Percentiles rank a stretch among this genome's conserved stretches.
phyloP scores from a whole-genome alignment of 805 yeast genomes.

The Suhomyces kilbournensis region DNA sequence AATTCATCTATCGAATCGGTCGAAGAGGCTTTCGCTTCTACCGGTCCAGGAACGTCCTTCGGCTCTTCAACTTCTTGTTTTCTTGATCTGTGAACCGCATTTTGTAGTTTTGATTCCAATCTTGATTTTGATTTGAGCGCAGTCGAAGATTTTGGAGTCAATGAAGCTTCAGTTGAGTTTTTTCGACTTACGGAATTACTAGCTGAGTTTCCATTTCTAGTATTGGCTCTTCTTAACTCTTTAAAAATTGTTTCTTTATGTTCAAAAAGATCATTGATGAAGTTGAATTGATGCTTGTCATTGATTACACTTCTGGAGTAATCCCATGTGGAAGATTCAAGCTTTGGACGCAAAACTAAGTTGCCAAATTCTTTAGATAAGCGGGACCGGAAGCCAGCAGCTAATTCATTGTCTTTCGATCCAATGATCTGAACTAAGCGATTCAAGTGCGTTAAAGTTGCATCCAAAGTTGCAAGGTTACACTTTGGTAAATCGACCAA shows the following conservation, averaged over 20 bases:
- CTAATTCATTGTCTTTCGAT: conserved; percentile 34
- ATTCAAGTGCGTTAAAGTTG: conserved; percentile 70
- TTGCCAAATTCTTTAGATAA: conserved; percentile 66
- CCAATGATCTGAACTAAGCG: conserved; percentile 53
- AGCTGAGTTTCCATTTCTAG: conserved; percentile 13
- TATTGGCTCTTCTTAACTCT: conserved; percentile 47
- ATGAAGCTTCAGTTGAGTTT: not conserved
- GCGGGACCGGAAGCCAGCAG: conserved; percentile 38
- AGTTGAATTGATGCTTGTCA: conserved; percentile 56
- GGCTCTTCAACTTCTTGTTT: conserved; percentile 3
- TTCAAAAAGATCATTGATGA: conserved; percentile 59
- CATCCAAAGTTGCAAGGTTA: conserved; percentile 76
- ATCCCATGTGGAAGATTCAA: conserved; percentile 19
- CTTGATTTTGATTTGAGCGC: conserved; percentile 24
- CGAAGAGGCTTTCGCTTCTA: not conserved
- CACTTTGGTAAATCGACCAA: conserved; percentile 65
- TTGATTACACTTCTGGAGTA: conserved; percentile 33
- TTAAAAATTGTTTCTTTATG: conserved; percentile 63
- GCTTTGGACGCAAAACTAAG: conserved; percentile 54
- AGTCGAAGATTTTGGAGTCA: conserved; percentile 1
- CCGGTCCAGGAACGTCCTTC: not conserved
- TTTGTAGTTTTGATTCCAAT: conserved; percentile 25
- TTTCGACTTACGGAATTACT: conserved; percentile 4
- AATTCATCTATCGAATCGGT: not conserved
- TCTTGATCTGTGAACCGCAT: conserved; percentile 20